A percentile compares a stretch with the other conserved stretches of the same genome.
Conservation (phyloP, 2,329 filamentous ascomycete species). For the Clarireedia paspali region DNA sequence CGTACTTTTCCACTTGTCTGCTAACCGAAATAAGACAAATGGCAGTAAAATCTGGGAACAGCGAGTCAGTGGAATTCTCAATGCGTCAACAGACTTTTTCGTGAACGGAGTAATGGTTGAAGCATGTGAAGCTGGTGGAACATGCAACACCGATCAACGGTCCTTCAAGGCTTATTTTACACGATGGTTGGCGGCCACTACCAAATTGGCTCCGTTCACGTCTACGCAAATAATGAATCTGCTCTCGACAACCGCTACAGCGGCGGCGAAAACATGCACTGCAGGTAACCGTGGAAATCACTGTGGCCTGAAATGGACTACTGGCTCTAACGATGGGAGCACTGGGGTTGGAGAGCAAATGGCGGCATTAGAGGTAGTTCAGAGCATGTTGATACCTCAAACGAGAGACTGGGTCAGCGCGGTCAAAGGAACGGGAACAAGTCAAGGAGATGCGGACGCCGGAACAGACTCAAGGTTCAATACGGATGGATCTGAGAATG, state of each 20-base stretch:
- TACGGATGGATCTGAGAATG: constrained; percentile 1
- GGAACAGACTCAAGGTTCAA: constrained; percentile 9
- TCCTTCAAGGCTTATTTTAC: constrained; percentile 59
- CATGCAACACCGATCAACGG: constrained; percentile 51
- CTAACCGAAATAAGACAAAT: constrained; percentile 31
- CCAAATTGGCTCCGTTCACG: constrained; percentile 50
- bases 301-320: constrained; percentile 53
- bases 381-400: constrained; percentile 25
- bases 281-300: constrained; percentile 46
- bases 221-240: constrained; percentile 41
- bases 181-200: constrained; percentile 50
- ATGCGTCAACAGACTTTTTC: constrained; percentile 30
- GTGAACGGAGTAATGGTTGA: constrained; percentile 38
- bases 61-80: constrained; percentile 27
- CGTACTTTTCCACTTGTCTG: neutral
- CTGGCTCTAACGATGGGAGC: constrained; percentile 48
- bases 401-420: constrained; percentile 37
- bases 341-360: constrained; percentile 43
- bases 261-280: constrained; percentile 55
- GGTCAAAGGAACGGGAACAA: constrained; percentile 44
- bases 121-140: constrained; percentile 56
- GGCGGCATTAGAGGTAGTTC: constrained; percentile 41
- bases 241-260: constrained; percentile 47
- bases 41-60: constrained; percentile 30
- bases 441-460: constrained; percentile 31